Evolutionary conservation across 768 basidiomycete species (phyloP), one percentile per base, ranked within the genome.

Genomic region (Phaeotremella skinneri): DNA sequence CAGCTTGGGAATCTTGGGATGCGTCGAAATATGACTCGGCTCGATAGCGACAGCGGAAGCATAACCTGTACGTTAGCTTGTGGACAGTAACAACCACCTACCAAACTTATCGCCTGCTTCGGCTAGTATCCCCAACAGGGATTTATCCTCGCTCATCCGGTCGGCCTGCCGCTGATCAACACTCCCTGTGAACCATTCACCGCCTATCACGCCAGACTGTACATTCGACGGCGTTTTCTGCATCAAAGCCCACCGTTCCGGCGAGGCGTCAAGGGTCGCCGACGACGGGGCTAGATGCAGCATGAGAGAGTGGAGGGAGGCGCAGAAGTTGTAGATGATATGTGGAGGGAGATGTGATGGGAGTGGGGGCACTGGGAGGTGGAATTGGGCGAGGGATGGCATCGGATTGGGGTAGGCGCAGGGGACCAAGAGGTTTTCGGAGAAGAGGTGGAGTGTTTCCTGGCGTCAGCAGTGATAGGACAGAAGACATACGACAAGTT

Each of bases 321-420:
- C 60, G 57, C 71, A 73, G 42, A 73, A 73, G 14, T 52, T 63
- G 65, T 73, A 70, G 30, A 73, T 70, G n/a, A 29, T 50, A 47
- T 73, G 71, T 3, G 66, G 59, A n/a, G 56, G 67, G 25, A 61
- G 62, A 43, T 70, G 69, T 5, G 68, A 62, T 16, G 68, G 64
- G 4, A 73, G 67, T 3, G 69, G 64, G 6, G 69, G 68, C 2
- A 68, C 50, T 3, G 71, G 60, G 0, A 61, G 43, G 53, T 67
- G 64, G 37, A 73, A 64, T 27, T 63, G 66, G 2, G 59, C 30
- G 32, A 66, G 50, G 16, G 66, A 56, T 7, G 71, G 69, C 42
- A 73, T 59, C 5, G 71, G 71, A 45, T 66, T 66, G 1, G 71
- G 71, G 41, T 73, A 73, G 25, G 58, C 59, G 49, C 63, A 66